phyloP scores from a whole-genome alignment of 225 moss, liverwort and hornwort species.

The Anthoceros angustus region DNA sequence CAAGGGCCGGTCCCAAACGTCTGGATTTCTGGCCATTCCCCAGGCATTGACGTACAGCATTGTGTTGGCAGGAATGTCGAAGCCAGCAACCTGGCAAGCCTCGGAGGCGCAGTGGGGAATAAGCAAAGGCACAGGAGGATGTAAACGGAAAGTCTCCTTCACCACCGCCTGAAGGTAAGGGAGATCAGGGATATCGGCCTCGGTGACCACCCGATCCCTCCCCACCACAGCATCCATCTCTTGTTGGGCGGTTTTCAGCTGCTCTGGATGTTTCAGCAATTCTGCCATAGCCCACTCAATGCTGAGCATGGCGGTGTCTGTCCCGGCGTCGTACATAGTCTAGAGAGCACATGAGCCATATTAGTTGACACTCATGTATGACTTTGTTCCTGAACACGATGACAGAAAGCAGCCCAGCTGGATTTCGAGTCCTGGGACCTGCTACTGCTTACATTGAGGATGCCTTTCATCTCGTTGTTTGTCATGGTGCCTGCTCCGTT shows the following conservation, averaged over 20 bases:
- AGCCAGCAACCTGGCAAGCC: conserved; percentile 20
- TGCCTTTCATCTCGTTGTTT: not conserved
- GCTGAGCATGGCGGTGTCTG: conserved; percentile 35
- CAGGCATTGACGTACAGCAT: conserved; percentile 41
- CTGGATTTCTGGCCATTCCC: conserved; percentile 35
- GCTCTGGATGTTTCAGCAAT: conserved; percentile 34
- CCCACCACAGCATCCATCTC: conserved; percentile 41
- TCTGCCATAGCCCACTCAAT: conserved; percentile 47
- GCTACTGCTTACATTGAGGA: not conserved
- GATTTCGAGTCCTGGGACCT: not conserved
- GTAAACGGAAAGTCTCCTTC: conserved; percentile 41
- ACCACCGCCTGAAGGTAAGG: conserved; percentile 36
- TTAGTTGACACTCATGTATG: not conserved
- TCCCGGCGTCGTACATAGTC: conserved; percentile 45
- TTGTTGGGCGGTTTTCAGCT: conserved; percentile 24
- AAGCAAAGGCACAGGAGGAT: conserved; percentile 32
- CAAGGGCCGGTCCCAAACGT: conserved; percentile 20
- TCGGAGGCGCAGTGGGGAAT: conserved; percentile 33
- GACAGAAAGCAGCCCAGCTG: not conserved
- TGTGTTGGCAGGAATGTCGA: conserved; percentile 30
- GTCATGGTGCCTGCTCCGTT: not conserved
- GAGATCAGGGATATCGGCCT: conserved; percentile 28
- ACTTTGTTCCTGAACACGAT: not conserved
- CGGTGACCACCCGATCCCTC: conserved; percentile 24
- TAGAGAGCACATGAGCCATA: conserved; percentile 5